phyloP scores from a whole-genome alignment of 2,329 filamentous ascomycete genomes.

The Cladophialophora chaetospira region DNA sequence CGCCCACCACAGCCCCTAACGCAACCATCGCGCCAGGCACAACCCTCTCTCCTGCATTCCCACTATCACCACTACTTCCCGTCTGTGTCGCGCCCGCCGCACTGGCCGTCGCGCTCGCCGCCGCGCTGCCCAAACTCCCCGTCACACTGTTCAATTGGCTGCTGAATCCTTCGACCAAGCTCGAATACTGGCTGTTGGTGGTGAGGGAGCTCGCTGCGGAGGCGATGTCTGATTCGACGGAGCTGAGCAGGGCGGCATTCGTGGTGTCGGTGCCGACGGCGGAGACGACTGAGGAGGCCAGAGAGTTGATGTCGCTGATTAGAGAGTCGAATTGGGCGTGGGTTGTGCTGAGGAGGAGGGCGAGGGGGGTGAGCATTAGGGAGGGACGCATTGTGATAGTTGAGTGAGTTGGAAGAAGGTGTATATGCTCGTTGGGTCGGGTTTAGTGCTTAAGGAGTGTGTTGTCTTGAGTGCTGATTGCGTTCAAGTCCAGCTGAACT shows the following conservation, averaged over 20 bases:
- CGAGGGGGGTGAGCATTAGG: slow-evolving; percentile 16
- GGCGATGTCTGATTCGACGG: slow-evolving; percentile 12
- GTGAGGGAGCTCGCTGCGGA: slow-evolving; percentile 15
- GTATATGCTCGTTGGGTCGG: neutral
- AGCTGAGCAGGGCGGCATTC: slow-evolving; percentile 17
- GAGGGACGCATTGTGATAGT: neutral
- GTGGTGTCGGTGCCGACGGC: slow-evolving; percentile 19
- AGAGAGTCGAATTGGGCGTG: slow-evolving; percentile 7
- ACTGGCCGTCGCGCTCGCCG: neutral
- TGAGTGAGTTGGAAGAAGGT: neutral
- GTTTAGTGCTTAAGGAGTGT: neutral
- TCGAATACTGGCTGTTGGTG: neutral
- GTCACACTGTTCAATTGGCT: neutral
- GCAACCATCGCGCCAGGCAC: slow-evolving; percentile 10
- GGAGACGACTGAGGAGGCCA: slow-evolving; percentile 17
- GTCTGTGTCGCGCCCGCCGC: neutral
- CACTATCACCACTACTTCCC: slow-evolving; percentile 2
- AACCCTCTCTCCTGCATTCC: slow-evolving; percentile 14
- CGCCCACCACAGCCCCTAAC: slow-evolving; percentile 9
- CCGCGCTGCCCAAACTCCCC: neutral
- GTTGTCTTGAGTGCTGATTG: too few relatives aligned
- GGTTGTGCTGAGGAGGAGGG: slow-evolving; percentile 7
- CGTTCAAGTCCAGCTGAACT: too few relatives aligned
- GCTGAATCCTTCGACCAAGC: neutral
- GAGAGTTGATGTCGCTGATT: slow-evolving; percentile 13